Conservation (phyloP, 805 yeast species). For the Lipomyces chichibuensis region DNA sequence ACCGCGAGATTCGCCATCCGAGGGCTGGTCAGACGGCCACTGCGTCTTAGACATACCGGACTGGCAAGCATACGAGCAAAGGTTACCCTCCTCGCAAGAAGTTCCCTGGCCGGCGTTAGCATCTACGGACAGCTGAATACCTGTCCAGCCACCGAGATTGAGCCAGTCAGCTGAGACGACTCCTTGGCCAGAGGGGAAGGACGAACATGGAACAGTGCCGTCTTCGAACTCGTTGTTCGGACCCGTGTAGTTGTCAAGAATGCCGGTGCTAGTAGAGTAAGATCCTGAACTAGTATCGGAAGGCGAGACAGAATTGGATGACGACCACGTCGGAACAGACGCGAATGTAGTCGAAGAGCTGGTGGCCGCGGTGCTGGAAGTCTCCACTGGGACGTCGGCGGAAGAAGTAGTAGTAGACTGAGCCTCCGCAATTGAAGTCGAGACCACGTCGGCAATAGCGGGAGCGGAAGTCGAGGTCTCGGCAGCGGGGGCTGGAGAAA, state of each 20-base stretch:
- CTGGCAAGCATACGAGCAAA: constrained; percentile 98
- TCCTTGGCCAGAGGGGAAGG: constrained; percentile 82
- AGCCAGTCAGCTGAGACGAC: constrained; percentile 73
- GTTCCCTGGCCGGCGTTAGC: constrained; percentile 63
- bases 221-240: constrained; percentile 71
- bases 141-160: constrained; percentile 83
- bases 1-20: constrained; percentile 89
- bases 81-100: constrained; percentile 81
- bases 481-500: constrained; percentile 39
- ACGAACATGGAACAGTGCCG: constrained; percentile 67
- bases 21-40: constrained; percentile 90
- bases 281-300: constrained; percentile 42
- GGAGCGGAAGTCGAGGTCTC: constrained; percentile 48
- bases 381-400: constrained; percentile 37
- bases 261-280: constrained; percentile 46
- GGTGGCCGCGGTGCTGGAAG: constrained; percentile 39
- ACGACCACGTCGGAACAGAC: constrained; percentile 31
- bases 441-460: constrained; percentile 32
- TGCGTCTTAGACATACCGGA: constrained; percentile 99
- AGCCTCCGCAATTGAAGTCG: constrained; percentile 33
- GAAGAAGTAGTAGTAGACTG: constrained; percentile 33
- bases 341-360: constrained; percentile 37
- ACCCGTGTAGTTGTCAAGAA: constrained; percentile 56
- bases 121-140: constrained; percentile 61
- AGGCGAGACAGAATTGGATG: constrained; percentile 33